These are phyloP conservation scores for Alternaria alternata DNA, from an alignment of 2,329 filamentous ascomycete species.

Conservation along the genomic window DNA sequence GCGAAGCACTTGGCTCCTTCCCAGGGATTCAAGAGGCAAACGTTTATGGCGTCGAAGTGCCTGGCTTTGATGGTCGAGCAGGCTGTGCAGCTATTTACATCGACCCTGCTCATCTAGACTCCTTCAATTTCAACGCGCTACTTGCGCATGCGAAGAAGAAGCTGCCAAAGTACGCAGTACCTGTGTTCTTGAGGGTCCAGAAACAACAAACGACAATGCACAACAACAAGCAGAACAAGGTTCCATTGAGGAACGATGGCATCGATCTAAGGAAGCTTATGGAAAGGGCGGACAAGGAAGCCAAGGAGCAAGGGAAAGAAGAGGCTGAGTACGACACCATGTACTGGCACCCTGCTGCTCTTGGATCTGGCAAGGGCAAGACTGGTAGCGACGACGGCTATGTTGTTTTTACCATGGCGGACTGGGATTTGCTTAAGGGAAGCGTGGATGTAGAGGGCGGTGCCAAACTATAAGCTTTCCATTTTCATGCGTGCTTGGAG, in stretches of 20 bases:
- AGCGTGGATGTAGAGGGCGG: slow-evolving; percentile 25
- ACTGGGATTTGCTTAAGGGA: slow-evolving; percentile 65
- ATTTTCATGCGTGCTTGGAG: neutral
- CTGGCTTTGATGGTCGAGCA: slow-evolving; percentile 61
- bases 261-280: slow-evolving; percentile 64
- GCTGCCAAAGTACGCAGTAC: slow-evolving; percentile 77
- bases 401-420: slow-evolving; percentile 63
- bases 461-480: slow-evolving; percentile 25
- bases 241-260: slow-evolving; percentile 71
- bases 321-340: slow-evolving; percentile 55
- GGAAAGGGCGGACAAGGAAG: slow-evolving; percentile 49
- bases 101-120: slow-evolving; percentile 55
- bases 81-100: slow-evolving; percentile 66
- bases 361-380: slow-evolving; percentile 43
- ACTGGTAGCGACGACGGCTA: slow-evolving; percentile 59
- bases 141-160: slow-evolving; percentile 65
- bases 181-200: slow-evolving; percentile 73
- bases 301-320: slow-evolving; percentile 46
- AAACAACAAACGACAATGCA: slow-evolving; percentile 68
- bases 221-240: slow-evolving; percentile 84
- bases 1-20: slow-evolving; percentile 56
- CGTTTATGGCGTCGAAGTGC: slow-evolving; percentile 60
- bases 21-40: slow-evolving; percentile 57
- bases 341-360: slow-evolving; percentile 57
- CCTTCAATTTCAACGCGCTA: slow-evolving; percentile 64